phyloP scores from a whole-genome alignment of 75 land plant genomes.

The Selaginella tamariscina region DNA sequence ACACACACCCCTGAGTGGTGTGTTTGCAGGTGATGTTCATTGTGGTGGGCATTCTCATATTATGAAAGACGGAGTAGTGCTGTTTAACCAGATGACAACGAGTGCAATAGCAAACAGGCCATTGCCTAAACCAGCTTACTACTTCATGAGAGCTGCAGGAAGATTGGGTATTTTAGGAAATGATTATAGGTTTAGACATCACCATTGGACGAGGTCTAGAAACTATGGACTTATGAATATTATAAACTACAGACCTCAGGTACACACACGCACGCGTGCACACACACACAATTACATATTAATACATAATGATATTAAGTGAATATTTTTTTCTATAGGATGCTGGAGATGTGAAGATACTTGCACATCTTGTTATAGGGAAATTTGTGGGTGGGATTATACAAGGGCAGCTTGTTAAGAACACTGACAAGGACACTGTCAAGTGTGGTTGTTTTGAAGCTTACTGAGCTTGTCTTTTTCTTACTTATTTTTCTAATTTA shows the following conservation, averaged over 20 bases:
- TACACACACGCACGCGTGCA: no score
- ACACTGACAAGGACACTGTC: not conserved
- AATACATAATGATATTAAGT: no score
- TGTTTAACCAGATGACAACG: not conserved
- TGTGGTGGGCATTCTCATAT: constrained; percentile 7
- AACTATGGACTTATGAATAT: constrained; percentile 4
- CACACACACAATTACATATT: no score
- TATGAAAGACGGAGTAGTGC: not conserved
- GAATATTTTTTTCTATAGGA: not conserved
- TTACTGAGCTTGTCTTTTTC: not conserved
- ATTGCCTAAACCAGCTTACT: constrained; percentile 12
- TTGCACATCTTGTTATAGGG: not conserved
- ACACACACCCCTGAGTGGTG: no score
- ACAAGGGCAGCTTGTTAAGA: not conserved
- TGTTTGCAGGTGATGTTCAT: constrained; percentile 10
- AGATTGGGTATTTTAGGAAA: not conserved
- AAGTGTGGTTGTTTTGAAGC: not conserved
- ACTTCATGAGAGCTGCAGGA: constrained; percentile 2
- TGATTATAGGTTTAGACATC: constrained; percentile 9
- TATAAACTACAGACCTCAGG: not conserved
- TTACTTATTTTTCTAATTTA: no score
- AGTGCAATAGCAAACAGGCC: constrained; percentile 5
- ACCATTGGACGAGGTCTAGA: constrained; percentile 10
- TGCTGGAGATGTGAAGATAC: not conserved
- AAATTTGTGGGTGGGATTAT: not conserved